phyloP scores from a whole-genome alignment of 495 filamentous ascomycete species.

The Trichoderma parareesei region DNA sequence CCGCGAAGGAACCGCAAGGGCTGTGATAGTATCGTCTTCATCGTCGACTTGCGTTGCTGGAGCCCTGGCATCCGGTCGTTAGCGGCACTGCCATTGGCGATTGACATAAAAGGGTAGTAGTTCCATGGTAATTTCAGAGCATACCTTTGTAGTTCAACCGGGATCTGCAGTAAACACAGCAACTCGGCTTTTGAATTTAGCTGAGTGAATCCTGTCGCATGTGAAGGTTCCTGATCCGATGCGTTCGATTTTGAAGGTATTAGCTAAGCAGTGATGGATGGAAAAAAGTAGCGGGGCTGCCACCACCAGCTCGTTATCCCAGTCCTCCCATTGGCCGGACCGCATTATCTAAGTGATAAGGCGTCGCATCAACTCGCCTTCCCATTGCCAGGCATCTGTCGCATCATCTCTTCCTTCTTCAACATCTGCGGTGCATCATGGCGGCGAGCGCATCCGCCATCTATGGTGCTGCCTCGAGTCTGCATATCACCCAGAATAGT shows the following conservation, averaged over 20 bases:
- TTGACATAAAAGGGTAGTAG: background rate
- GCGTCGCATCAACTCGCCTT: background rate
- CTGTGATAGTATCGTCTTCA: background rate
- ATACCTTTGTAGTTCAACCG: no score
- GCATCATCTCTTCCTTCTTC: background rate
- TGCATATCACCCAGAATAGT: background rate
- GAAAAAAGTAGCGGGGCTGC: background rate
- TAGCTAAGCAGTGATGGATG: slow-evolving; percentile 3
- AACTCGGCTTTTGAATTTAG: background rate
- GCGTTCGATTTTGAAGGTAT: slow-evolving; percentile 1
- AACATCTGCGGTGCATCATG: background rate
- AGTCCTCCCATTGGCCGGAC: background rate
- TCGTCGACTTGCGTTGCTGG: background rate
- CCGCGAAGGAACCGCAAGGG: slow-evolving; percentile 3
- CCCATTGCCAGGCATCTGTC: background rate
- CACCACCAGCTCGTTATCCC: background rate
- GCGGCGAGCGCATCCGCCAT: background rate
- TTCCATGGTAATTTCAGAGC: background rate
- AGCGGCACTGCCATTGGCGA: background rate
- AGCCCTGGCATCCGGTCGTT: background rate
- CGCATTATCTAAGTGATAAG: background rate
- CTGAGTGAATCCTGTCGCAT: background rate
- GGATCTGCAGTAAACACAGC: background rate
- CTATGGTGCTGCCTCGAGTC: background rate
- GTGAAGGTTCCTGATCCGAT: background rate